phyloP scores from a whole-genome alignment of 1,139 yeast species.

The Taphrina communis region DNA sequence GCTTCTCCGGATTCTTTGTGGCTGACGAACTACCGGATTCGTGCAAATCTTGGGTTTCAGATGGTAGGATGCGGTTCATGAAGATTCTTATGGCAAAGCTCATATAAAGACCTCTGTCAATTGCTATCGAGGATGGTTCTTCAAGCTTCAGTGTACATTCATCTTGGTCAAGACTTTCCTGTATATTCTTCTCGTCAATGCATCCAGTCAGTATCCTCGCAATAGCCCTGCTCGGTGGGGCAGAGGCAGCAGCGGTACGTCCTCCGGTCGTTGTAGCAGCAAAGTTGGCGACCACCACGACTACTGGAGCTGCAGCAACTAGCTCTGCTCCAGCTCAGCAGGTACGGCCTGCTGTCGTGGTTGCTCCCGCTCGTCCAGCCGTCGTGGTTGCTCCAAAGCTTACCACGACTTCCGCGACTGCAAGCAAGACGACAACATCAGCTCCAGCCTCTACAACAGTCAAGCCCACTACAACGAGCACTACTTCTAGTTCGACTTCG shows the following conservation, averaged over 20 bases:
- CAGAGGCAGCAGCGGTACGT: not conserved
- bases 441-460: conserved; percentile 17
- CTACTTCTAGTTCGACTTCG: conserved; percentile 32
- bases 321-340: not conserved
- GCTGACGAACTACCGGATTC: conserved; percentile 19
- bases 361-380: not conserved
- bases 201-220: conserved; percentile 2
- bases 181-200: not conserved
- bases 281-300: not conserved
- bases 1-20: conserved; percentile 15
- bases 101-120: not conserved
- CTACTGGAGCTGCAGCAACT: not conserved
- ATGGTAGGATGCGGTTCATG: conserved; percentile 3
- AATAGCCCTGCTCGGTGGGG: conserved; percentile 8
- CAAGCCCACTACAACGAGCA: conserved; percentile 41
- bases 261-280: conserved; percentile 1
- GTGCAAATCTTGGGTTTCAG: conserved; percentile 10
- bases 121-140: not conserved
- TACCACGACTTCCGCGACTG: not conserved
- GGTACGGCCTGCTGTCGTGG: not conserved
- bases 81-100: not conserved
- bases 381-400: not conserved
- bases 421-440: not conserved
- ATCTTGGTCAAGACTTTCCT: not conserved
- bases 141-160: not conserved